Percentiles rank a stretch among this genome's conserved stretches.
Conservation (phyloP, 2,329 filamentous ascomycete species). For the Boeremia exigua region DNA sequence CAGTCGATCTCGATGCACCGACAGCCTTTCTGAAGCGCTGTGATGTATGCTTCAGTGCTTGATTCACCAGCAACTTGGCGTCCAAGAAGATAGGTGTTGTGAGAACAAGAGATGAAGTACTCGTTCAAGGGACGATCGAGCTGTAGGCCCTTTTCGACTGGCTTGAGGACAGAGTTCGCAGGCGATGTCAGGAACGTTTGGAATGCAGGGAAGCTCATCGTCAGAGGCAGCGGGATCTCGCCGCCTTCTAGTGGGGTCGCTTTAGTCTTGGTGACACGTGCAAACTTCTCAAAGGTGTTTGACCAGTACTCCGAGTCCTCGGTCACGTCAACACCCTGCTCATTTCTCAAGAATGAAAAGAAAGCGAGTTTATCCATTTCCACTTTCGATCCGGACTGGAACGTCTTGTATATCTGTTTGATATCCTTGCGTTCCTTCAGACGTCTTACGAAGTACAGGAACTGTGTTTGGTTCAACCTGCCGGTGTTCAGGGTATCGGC, state of each 20-base stretch:
- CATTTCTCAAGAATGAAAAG: constrained; percentile 72
- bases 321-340: constrained; percentile 78
- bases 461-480: constrained; percentile 77
- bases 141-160: constrained; percentile 64
- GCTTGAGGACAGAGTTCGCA: constrained; percentile 70
- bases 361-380: constrained; percentile 77
- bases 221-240: constrained; percentile 53
- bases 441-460: constrained; percentile 80
- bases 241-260: constrained; percentile 51
- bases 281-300: constrained; percentile 72
- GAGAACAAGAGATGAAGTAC: constrained; percentile 97
- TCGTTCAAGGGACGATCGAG: constrained; percentile 90
- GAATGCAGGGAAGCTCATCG: constrained; percentile 81
- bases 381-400: constrained; percentile 61
- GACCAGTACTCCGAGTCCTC: constrained; percentile 72
- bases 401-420: constrained; percentile 70
- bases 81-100: constrained; percentile 95
- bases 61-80: constrained; percentile 89
- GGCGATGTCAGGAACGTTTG: constrained; percentile 58
- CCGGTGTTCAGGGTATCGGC: constrained; percentile 71
- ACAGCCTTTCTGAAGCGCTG: constrained; percentile 84
- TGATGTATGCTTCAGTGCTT: constrained; percentile 94
- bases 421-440: constrained; percentile 88
- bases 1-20: constrained; percentile 97
- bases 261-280: constrained; percentile 48